Evolutionary conservation across 371 early-diverging fungal genomes (phyloP), one percentile per base, ranked within the genome.

Genomic region (Mortierella sp.): DNA sequence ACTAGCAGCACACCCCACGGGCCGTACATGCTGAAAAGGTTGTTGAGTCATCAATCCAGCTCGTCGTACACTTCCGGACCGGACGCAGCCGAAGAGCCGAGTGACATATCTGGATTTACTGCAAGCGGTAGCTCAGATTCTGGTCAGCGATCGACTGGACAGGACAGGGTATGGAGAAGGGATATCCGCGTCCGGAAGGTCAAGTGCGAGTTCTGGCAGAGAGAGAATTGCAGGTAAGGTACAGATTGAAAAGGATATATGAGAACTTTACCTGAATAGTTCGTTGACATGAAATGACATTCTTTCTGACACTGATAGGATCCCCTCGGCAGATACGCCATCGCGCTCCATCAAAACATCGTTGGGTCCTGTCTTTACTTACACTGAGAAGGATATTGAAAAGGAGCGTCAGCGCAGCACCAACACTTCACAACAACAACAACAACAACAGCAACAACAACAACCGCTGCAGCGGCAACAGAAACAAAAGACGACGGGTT

Each of bases 121-220:
- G 39, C 30, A 26, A 26, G 10, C 16, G 21, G n/a, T 31, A 26
- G 12, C 31, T n/a, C 26, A 31, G 53, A 53, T 3, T 18, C 16
- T 30, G 26, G 48, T 23, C 34, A 34, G 34, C 34, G 34, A n/a
- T n/a, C n/a, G n/a, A 59, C 6, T 8, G 0, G 26, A 39, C 54
- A 31, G 12, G 49, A 26, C 38, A 60, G 47, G 46, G n/a, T 23
- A 7, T 68, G 69, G 62, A 43, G 69, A 21, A 69, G 54, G n/a
- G 78, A 76, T 19, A 54, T 76, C 13, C 62, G 59, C 7, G 78
- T 76, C 9, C 70, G 70, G 7, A 61, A 70, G 12, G 63, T 76
- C 56, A 70, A 62, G 38, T 76, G 78, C 58, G 78, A 76, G 54
- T 76, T 76, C 50, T 76, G 61, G 66, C 78, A 76, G 51, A 76